These are phyloP conservation scores for Hyaloperonospora arabidopsidis DNA, from an alignment of 352 stramenopile genomes.

Conservation along the genomic window DNA sequence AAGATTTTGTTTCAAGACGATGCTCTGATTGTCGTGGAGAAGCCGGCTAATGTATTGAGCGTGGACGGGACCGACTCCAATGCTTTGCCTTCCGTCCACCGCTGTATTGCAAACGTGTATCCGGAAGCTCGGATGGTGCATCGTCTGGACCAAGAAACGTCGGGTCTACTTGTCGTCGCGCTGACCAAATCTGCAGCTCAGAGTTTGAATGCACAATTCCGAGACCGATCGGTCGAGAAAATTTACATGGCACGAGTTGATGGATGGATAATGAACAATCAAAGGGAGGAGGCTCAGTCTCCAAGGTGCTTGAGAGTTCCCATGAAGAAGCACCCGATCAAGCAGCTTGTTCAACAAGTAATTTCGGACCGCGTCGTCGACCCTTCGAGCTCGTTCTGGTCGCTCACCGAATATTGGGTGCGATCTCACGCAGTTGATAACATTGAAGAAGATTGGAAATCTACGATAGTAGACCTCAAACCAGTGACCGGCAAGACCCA, in stretches of 20 bases:
- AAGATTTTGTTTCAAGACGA: conserved; percentile 50
- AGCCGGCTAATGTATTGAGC: conserved; percentile 47
- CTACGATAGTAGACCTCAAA: conserved; percentile 53
- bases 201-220: conserved; percentile 61
- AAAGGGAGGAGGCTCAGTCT: conserved; percentile 9
- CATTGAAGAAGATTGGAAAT: conserved; percentile 6
- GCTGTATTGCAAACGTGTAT: conserved; percentile 34
- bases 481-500: conserved; percentile 87
- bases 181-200: conserved; percentile 50
- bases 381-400: conserved; percentile 25
- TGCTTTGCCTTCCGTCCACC: conserved; percentile 37
- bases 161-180: conserved; percentile 59
- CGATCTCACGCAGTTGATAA: conserved; percentile 8
- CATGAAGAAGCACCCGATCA: conserved; percentile 44
- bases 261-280: conserved; percentile 30
- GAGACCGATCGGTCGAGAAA: conserved; percentile 46
- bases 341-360: conserved; percentile 46
- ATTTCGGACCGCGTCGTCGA: conserved; percentile 24
- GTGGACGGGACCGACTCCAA: conserved; percentile 41
- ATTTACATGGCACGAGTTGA: conserved; percentile 48
- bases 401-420: conserved; percentile 29
- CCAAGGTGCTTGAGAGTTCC: conserved; percentile 29
- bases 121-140: conserved; percentile 64
- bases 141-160: conserved; percentile 72
- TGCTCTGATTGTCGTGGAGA: conserved; percentile 49